These are phyloP conservation scores for Epicoccum nigrum DNA, from an alignment of 2,329 filamentous ascomycete species.

Conservation along the genomic window DNA sequence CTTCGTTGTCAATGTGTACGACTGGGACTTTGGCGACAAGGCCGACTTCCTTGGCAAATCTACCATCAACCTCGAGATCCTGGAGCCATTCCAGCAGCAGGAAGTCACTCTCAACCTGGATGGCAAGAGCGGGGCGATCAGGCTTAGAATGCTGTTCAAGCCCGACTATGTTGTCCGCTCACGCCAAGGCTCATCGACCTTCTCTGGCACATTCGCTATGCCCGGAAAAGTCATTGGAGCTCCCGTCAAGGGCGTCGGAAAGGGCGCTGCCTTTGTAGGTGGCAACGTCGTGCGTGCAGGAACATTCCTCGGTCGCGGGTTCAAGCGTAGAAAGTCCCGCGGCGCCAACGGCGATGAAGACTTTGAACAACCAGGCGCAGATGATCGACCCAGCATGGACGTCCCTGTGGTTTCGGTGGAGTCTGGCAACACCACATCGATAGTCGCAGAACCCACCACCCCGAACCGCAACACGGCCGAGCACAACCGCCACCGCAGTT, in stretches of 20 bases:
- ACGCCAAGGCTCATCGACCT: constrained; percentile 89
- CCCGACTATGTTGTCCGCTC: constrained; percentile 87
- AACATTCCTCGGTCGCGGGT: constrained; percentile 85
- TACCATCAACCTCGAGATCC: constrained; percentile 73
- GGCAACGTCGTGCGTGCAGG: constrained; percentile 87
- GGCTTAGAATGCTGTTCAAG: constrained; percentile 87
- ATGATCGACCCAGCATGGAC: constrained; percentile 40
- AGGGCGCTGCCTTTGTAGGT: constrained; percentile 72
- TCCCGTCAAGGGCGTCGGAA: constrained; percentile 90
- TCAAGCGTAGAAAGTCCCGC: constrained; percentile 73
- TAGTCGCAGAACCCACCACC: constrained; percentile 20
- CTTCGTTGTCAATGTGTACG: constrained; percentile 83
- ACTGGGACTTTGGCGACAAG: constrained; percentile 97
- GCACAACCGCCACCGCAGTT: constrained; percentile 45
- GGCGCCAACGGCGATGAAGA: constrained; percentile 51
- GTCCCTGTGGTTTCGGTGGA: constrained; percentile 44
- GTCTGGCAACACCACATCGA: constrained; percentile 19
- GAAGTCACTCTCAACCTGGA: constrained; percentile 79
- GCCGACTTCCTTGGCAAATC: constrained; percentile 86
- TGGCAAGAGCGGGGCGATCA: constrained; percentile 84
- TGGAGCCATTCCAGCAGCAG: constrained; percentile 84
- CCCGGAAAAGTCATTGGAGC: constrained; percentile 91
- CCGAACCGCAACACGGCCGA: constrained; percentile 38
- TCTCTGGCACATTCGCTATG: constrained; percentile 85
- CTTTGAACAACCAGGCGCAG: constrained; percentile 52